These are phyloP conservation scores for Pyracantha coccinea DNA, from an alignment of 331 rosid genomes.

Conservation along the genomic window DNA sequence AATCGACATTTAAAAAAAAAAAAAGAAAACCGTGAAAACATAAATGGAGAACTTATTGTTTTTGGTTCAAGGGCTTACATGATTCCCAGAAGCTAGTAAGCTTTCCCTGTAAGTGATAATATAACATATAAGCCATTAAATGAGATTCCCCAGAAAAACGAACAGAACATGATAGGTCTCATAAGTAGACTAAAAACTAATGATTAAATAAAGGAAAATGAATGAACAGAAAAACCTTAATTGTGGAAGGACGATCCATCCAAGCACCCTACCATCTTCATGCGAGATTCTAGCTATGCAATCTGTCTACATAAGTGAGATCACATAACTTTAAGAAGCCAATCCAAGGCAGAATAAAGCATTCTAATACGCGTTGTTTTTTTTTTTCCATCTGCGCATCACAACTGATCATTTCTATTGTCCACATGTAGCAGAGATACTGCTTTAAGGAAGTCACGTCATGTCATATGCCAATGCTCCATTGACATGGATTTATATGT, in stretches of 20 bases:
- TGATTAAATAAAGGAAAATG: neutral
- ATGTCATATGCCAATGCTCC: neutral
- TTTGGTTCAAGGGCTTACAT: constrained; percentile 43
- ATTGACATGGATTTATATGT: neutral
- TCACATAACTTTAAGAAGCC: constrained; percentile 8
- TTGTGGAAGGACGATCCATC: constrained; percentile 78
- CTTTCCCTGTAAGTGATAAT: constrained; percentile 33
- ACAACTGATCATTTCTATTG: neutral
- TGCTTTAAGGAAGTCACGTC: neutral
- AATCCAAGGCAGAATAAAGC: constrained; percentile 7
- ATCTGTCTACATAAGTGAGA: constrained; percentile 46
- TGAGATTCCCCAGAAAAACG: constrained; percentile 2
- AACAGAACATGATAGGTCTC: neutral
- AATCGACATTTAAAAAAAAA: neutral
- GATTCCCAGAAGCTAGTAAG: constrained; percentile 36
- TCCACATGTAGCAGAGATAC: neutral
- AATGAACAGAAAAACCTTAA: constrained; percentile 41
- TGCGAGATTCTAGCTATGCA: constrained; percentile 77
- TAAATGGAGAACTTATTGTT: constrained; percentile 1
- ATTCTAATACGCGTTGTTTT: neutral
- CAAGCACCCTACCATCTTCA: constrained; percentile 57
- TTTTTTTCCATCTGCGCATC: neutral
- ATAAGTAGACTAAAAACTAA: neutral
- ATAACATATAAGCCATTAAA: neutral
- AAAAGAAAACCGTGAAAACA: neutral